These are phyloP conservation scores for Hippophae tibetana DNA, from an alignment of 306 rosid genomes.

Conservation along the genomic window DNA sequence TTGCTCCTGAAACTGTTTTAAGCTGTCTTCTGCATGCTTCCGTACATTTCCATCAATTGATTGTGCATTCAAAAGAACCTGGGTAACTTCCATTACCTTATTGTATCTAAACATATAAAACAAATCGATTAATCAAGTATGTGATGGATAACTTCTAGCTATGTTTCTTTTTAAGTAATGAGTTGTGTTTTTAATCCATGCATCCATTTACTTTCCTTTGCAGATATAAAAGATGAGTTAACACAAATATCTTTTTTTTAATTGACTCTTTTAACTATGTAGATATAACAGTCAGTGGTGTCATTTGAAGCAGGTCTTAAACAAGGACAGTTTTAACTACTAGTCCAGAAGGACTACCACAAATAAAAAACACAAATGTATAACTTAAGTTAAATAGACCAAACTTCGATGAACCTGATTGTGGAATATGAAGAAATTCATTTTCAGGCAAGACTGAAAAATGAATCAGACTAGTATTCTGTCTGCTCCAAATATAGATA, in stretches of 20 bases:
- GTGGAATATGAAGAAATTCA: background rate
- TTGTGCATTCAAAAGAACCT: constrained; percentile 73
- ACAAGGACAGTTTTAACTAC: no score
- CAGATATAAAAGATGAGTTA: no score
- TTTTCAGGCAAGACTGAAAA: background rate
- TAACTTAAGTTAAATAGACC: background rate
- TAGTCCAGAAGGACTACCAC: no score
- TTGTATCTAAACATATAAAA: constrained; percentile 11
- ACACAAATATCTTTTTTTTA: no score
- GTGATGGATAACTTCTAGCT: background rate
- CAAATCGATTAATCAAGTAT: background rate
- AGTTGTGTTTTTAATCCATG: no score
- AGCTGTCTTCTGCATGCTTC: constrained; percentile 76
- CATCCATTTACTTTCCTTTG: no score
- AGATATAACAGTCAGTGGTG: no score
- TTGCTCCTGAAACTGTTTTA: constrained; percentile 88
- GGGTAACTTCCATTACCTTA: constrained; percentile 64
- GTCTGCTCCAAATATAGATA: background rate
- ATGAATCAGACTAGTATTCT: background rate
- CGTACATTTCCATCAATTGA: constrained; percentile 63
- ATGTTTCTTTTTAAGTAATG: no score
- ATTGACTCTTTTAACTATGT: no score
- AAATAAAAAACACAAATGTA: no score
- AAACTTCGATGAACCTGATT: background rate
- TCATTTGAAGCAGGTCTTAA: no score